These are phyloP conservation scores for Blastobotrys robertii DNA, from an alignment of 805 yeast species.

Conservation along the genomic window DNA sequence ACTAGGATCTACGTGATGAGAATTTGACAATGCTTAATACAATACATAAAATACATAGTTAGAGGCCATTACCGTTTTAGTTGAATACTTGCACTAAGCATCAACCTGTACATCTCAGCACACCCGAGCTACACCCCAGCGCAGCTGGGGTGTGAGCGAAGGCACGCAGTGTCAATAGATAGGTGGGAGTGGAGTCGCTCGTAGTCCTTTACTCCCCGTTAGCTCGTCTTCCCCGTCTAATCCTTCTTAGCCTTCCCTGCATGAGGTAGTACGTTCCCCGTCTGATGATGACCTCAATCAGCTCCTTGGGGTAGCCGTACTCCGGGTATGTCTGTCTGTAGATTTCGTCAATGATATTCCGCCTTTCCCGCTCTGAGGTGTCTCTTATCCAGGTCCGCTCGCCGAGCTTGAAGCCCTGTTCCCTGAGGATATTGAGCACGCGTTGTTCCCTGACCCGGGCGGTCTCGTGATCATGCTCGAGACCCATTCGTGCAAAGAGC, in stretches of 20 bases:
- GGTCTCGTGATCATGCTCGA: constrained; percentile 26
- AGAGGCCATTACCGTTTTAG: too few relatives aligned
- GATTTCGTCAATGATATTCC: constrained; percentile 39
- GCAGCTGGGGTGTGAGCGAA: too few relatives aligned
- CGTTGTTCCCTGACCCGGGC: constrained; percentile 30
- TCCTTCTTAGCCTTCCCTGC: constrained; percentile 68
- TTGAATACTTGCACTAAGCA: too few relatives aligned
- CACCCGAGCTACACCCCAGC: too few relatives aligned
- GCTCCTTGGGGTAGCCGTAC: constrained; percentile 43
- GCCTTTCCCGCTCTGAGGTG: constrained; percentile 47
- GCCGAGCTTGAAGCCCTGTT: constrained; percentile 64
- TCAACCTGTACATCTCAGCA: too few relatives aligned
- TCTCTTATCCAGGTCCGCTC: constrained; percentile 79
- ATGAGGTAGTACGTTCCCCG: constrained; percentile 72
- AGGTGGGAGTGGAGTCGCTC: background rate
- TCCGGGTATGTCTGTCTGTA: constrained; percentile 36
- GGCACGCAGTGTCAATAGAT: background rate
- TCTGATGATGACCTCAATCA: constrained; percentile 63
- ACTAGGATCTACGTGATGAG: too few relatives aligned
- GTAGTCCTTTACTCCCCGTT: background rate
- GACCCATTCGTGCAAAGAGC: constrained; percentile 31
- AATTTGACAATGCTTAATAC: too few relatives aligned
- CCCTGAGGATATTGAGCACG: constrained; percentile 30
- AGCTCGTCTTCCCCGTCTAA: constrained; percentile 35
- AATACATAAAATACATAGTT: too few relatives aligned